These are phyloP conservation scores for Boeremia exigua DNA, from an alignment of 2,329 filamentous ascomycete genomes.

Conservation along the genomic window DNA sequence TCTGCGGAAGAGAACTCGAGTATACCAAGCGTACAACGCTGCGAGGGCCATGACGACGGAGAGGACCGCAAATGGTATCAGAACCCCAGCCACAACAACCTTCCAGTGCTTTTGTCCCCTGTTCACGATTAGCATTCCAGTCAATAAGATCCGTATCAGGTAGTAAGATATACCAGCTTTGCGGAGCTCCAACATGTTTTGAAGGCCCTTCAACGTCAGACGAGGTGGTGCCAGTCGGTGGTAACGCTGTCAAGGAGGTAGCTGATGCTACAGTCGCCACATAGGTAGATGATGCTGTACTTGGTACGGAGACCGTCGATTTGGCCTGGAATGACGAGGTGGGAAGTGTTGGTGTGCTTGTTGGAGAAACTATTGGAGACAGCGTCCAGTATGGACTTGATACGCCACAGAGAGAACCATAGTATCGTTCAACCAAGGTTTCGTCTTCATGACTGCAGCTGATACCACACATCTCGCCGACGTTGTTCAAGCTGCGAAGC, in stretches of 20 bases:
- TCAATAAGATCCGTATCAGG: too few relatives aligned
- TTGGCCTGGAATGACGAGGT: too few relatives aligned
- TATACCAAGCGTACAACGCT: not conserved
- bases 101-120: not conserved
- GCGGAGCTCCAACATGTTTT: not conserved
- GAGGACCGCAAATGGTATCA: not conserved
- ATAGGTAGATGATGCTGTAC: not conserved
- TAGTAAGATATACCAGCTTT: not conserved
- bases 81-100: not conserved
- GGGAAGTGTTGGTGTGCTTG: not conserved
- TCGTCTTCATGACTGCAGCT: constrained; percentile 64
- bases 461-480: constrained; percentile 66
- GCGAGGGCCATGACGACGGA: not conserved
- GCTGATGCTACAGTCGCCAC: not conserved
- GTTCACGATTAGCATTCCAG: not conserved
- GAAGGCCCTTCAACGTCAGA: not conserved
- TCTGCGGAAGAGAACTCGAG: not conserved
- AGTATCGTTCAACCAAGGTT: constrained; percentile 47
- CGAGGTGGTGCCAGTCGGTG: too few relatives aligned
- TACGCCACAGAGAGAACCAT: constrained; percentile 3
- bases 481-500: constrained; percentile 59
- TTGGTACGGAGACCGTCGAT: too few relatives aligned
- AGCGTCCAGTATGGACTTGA: not conserved
- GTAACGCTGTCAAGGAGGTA: not conserved
- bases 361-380: not conserved